Evolutionary conservation across 2,329 filamentous ascomycete species (phyloP).

Genomic region (Stemphylium lycopersici): DNA sequence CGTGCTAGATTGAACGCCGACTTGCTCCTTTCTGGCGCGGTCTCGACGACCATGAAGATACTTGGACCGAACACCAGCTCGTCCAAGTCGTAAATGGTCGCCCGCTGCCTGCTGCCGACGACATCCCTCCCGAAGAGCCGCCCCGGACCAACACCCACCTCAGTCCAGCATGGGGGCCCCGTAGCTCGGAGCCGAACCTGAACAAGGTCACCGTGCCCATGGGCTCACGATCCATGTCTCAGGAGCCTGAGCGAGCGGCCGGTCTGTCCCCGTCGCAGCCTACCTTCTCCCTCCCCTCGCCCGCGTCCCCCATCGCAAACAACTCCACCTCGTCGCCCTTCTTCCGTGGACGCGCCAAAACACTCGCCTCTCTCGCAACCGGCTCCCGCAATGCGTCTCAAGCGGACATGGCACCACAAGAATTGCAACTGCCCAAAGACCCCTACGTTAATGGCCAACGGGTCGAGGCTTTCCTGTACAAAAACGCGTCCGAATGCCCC

Average conservation of each 20-base stretch:
- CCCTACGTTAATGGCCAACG: conserved; percentile 93
- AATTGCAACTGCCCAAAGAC: conserved; percentile 79
- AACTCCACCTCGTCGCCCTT: conserved; percentile 54
- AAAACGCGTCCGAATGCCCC: conserved; percentile 86
- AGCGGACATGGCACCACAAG: conserved; percentile 74
- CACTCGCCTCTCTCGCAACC: conserved; percentile 79
- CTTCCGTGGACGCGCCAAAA: conserved; percentile 87
- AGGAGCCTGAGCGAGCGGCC: conserved; percentile 73
- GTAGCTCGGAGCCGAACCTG: conserved; percentile 65
- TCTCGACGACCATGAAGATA: conserved; percentile 83
- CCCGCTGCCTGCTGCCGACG: conserved; percentile 81
- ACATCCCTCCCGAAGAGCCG: conserved; percentile 74
- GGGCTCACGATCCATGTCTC: conserved; percentile 75
- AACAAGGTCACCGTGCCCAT: conserved; percentile 82
- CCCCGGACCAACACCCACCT: conserved; percentile 51
- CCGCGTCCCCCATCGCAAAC: conserved; percentile 59
- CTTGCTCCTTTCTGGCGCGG: conserved; percentile 96
- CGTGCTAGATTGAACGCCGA: conserved; percentile 82
- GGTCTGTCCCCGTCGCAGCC: conserved; percentile 65
- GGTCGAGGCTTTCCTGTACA: conserved; percentile 91
- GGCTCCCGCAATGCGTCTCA: conserved; percentile 76
- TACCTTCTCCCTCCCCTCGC: conserved; percentile 66
- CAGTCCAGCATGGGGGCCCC: conserved; percentile 50
- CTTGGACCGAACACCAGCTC: conserved; percentile 95
- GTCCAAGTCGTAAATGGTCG: conserved; percentile 86